Evolutionary conservation across 2,329 filamentous ascomycete genomes (phyloP).

Genomic region (Huntiella bhutanensis): DNA sequence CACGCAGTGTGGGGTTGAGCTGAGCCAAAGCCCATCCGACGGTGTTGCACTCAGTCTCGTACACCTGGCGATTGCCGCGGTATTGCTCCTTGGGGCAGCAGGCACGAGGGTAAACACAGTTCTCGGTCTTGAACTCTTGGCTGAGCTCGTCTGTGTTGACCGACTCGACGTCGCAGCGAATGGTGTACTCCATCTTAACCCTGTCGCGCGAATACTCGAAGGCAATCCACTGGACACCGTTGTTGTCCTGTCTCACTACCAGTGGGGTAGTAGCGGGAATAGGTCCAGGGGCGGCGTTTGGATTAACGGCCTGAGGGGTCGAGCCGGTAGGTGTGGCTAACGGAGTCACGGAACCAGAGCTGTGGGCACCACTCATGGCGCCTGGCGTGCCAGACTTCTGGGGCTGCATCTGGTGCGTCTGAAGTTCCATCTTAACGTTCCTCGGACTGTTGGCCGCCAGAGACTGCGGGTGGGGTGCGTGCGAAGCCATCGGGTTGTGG

Average conservation of each 20-base stretch:
- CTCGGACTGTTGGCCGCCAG: constrained; percentile 41
- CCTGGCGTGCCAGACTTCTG: constrained; percentile 24
- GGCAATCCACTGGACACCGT: constrained; percentile 95
- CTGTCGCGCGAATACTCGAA: constrained; percentile 95
- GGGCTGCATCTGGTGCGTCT: constrained; percentile 43
- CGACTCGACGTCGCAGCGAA: constrained; percentile 92
- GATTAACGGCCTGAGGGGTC: constrained; percentile 43
- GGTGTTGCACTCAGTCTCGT: constrained; percentile 96
- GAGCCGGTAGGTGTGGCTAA: constrained; percentile 28
- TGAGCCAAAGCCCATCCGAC: constrained; percentile 98
- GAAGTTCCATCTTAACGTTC: constrained; percentile 42
- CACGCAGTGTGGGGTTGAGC: constrained; percentile 73
- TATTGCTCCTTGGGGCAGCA: constrained; percentile 94
- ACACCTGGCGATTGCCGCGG: constrained; percentile 82
- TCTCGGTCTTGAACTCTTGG: constrained; percentile 88
- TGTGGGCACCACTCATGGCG: constrained; percentile 22
- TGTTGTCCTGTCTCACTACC: constrained; percentile 84
- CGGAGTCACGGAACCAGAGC: constrained; percentile 14
- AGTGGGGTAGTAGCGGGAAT: constrained; percentile 92
- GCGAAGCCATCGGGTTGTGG: constrained; percentile 37
- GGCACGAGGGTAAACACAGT: constrained; percentile 91
- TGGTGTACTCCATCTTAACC: constrained; percentile 99
- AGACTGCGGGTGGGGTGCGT: constrained; percentile 31
- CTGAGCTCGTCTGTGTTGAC: constrained; percentile 75
- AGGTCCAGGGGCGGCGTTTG: constrained; percentile 82